phyloP scores from a whole-genome alignment of 495 filamentous ascomycete genomes.

The Penicillium maclennaniae region DNA sequence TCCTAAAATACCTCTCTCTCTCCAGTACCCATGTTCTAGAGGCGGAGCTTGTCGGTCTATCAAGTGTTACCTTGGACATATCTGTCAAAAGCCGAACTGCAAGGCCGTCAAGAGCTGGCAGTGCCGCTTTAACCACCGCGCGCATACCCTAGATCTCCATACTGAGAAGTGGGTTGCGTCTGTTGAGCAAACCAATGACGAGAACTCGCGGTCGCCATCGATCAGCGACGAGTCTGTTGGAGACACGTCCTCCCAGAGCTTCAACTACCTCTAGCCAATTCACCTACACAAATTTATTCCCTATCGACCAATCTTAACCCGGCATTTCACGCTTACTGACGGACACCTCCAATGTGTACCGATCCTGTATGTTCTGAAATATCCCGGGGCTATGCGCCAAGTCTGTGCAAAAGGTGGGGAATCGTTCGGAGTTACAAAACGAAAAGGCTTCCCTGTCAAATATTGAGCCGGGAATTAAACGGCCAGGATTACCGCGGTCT shows the following conservation, averaged over 20 bases:
- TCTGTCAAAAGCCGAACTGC: slow-evolving; percentile 42
- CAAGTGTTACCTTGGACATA: slow-evolving; percentile 43
- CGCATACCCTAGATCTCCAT: slow-evolving; percentile 31
- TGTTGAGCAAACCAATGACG: slow-evolving; percentile 17
- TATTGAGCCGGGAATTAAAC: background rate
- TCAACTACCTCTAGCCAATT: background rate
- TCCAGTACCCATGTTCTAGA: slow-evolving; percentile 34
- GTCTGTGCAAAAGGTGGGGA: background rate
- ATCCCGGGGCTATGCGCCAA: background rate
- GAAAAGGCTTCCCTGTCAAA: background rate
- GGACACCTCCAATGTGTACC: background rate
- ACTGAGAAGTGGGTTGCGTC: slow-evolving; percentile 29
- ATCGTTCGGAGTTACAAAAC: background rate
- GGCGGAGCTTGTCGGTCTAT: slow-evolving; percentile 35
- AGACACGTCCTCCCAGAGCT: slow-evolving; percentile 11
- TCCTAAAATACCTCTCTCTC: slow-evolving; percentile 38
- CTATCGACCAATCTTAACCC: background rate
- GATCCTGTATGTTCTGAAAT: slow-evolving; percentile 13
- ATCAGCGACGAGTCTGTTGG: slow-evolving; percentile 22
- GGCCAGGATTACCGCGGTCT: background rate
- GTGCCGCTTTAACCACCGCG: slow-evolving; percentile 32
- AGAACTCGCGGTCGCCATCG: slow-evolving; percentile 11
- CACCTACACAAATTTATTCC: background rate
- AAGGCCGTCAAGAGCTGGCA: slow-evolving; percentile 32
- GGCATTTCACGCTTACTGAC: slow-evolving; percentile 7